A percentile compares a stretch with the other conserved stretches of the same genome.
These are phyloP conservation scores for Blastobotrys illinoisensis DNA, from an alignment of 1,139 yeast genomes.

Conservation along the genomic window DNA sequence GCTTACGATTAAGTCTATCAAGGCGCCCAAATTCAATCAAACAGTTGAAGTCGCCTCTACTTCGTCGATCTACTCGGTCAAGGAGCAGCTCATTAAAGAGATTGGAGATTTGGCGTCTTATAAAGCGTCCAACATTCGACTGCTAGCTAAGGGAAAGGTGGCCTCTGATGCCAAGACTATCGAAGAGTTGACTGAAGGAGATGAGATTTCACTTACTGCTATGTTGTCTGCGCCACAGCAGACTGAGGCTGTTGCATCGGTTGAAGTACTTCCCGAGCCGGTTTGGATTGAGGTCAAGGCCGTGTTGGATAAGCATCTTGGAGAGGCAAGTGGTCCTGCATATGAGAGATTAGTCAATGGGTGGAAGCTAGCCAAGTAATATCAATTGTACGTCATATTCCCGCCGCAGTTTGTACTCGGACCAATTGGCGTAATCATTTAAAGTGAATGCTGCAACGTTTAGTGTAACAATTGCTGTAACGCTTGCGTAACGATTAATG, in stretches of 20 bases:
- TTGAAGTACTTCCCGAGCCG: conserved; percentile 8
- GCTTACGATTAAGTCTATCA: conserved; percentile 27
- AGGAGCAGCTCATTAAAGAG: conserved; percentile 28
- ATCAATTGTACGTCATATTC: too few relatives aligned
- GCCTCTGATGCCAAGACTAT: conserved; percentile 24
- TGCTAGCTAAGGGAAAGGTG: conserved; percentile 30
- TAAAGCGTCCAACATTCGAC: conserved; percentile 19
- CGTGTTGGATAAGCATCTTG: conserved; percentile 14
- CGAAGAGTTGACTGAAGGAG: conserved; percentile 14
- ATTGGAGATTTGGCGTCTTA: conserved; percentile 23
- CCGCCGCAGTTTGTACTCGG: too few relatives aligned
- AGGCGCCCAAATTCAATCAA: conserved; percentile 28
- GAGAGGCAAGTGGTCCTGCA: conserved; percentile 7
- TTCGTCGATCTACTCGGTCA: conserved; percentile 26
- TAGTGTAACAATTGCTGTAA: too few relatives aligned
- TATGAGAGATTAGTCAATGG: conserved; percentile 1
- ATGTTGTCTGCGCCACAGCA: conserved; percentile 16
- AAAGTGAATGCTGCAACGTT: too few relatives aligned
- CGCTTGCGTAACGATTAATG: too few relatives aligned
- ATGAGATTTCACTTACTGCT: conserved; percentile 21
- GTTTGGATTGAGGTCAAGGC: conserved; percentile 21
- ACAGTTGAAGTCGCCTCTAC: conserved; percentile 16
- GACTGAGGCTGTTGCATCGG: conserved; percentile 1
- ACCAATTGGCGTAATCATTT: too few relatives aligned
- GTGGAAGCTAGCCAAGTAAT: conserved; percentile 2